Base-by-base conservation (phyloP, 2,329 filamentous ascomycete genomes). In the Trichothecium sympodiale region DNA sequence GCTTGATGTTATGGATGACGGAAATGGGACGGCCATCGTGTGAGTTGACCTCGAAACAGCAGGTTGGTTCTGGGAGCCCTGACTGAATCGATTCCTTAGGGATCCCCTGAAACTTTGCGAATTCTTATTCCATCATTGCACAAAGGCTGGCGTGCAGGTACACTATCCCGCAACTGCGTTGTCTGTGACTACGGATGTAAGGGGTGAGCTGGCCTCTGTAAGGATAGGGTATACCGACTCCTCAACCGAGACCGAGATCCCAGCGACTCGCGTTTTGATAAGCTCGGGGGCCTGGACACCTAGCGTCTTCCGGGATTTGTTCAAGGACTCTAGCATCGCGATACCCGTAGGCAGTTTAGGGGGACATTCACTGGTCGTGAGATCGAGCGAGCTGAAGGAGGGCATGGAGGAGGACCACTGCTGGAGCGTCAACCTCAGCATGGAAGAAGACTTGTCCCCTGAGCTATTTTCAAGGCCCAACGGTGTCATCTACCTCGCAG, bases 211-310 rank as follows among this genome's bases (percentile, higher is more conserved):
- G 34, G 64, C 64, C 3, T 65, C 63, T 23, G 54, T 83, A 12
- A 57, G 62, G 17, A 61, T 82, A 3, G 47, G 61, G 8, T 60
- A 65, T 38, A 56, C 58, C 2, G 47, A 56, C 32, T 58, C 60
- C 5, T 62, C 61, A 12, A 55, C 55, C 7, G 65, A 69, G 47
- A 61, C 55, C 3, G 60, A 71, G 30, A 49, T 88, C 3, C 67
- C 77, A 0, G 84, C 80, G 48, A 73, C 69, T 0, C 70, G 72
- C 9, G 52, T 89, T 17, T 59, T 88, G 13, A 66, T 89, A 40
- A 61, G 80, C 0, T 71, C 80, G 0, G 83, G 83, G 3, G 71
- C 76, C 3, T 89, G 84, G 83, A 80, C 81, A 1, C 67, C 74
- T 0, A 56, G 59, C 23, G 74, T 84, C n/a, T 80, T 85, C 50